Evolutionary conservation across 805 yeast genomes (phyloP).

Genomic region (Metschnikowia vanudenii): DNA sequence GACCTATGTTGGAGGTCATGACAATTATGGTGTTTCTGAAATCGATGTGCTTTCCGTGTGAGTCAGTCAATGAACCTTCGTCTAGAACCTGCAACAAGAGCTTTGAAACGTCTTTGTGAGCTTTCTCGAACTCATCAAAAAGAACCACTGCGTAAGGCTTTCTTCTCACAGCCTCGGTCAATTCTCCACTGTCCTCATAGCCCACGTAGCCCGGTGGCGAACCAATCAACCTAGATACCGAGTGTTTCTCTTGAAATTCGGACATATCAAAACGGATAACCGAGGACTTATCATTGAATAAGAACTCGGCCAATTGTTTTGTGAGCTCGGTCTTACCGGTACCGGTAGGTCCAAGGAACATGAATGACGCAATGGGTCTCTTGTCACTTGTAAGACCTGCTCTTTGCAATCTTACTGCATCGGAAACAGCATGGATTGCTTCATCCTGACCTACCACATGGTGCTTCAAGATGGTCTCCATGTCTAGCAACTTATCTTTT

Average conservation of each 20-base stretch:
- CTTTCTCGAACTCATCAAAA: conserved; percentile 96
- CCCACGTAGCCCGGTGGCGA: conserved; percentile 99
- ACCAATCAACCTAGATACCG: conserved; percentile 88
- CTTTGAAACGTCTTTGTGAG: conserved; percentile 94
- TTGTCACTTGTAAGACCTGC: conserved; percentile 95
- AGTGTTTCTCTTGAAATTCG: conserved; percentile 93
- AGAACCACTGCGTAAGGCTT: conserved; percentile 91
- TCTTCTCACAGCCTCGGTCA: conserved; percentile 93
- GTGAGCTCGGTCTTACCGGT: conserved; percentile 97
- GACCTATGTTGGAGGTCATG: conserved; percentile 97
- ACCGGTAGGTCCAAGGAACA: conserved; percentile 98
- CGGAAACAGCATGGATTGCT: conserved; percentile 85
- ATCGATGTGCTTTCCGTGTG: conserved; percentile 92
- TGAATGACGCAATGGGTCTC: conserved; percentile 93
- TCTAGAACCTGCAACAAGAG: conserved; percentile 87
- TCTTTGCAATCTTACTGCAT: conserved; percentile 92
- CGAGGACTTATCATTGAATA: conserved; percentile 84
- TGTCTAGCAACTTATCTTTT: conserved; percentile 80
- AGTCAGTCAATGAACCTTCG: conserved; percentile 92
- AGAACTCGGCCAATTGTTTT: conserved; percentile 85
- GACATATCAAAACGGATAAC: conserved; percentile 96
- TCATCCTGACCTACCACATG: conserved; percentile 95
- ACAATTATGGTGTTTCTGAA: conserved; percentile 93
- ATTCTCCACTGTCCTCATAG: conserved; percentile 92
- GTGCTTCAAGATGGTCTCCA: conserved; percentile 75